Base-by-base conservation (phyloP, 495 filamentous ascomycete genomes). In the Lophium mytilinum region DNA sequence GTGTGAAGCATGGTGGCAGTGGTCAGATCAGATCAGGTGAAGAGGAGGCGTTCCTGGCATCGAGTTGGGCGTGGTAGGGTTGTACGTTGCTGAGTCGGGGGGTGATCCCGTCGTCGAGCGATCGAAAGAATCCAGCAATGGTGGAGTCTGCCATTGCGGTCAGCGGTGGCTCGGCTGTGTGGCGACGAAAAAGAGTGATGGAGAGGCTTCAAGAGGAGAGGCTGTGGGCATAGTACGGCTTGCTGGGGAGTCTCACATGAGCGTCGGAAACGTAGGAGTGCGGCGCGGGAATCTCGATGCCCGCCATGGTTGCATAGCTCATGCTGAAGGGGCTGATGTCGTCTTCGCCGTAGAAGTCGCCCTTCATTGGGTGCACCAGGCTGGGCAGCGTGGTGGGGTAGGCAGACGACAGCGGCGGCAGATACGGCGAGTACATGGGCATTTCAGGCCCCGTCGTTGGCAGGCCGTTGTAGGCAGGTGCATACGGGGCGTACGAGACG, bases 41-140 rank as follows among this genome's bases (percentile, higher is more conserved):
- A 78, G 64, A 36, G 72, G 74, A 11, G 84, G 84, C 14, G 84
- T 86, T 43, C 77, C 74, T 14, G 84, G 83, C 77, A 85, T 84
- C 12, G 83, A 86, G 45, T 80, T 68, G 33, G 85, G 86, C 52
- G 85, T 88, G 18, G 77, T 76, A 30, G 85, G 85, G 68, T 30
- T 30, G 24, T 85, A 87, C 58, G 76, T 72, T 46, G 62, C 11
- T 7, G 55, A 60, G 41, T 73, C 80, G 72, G 70, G 75, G 66
- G 71, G 86, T 73, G 65, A 85, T 76, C 72, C 83, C 74, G 66
- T 74, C 71, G 53, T 73, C 53, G 88, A 91, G 65, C 84, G 83
- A 60, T 91, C 87, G 71, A 86, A 88, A 15, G 86, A 84, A 60
- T 90, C 86, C 64, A 84, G 84, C 66, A 94, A 81, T 66, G 89